A percentile compares a stretch with the other conserved stretches of the same genome.
Evolutionary conservation across 2,329 filamentous ascomycete species (phyloP).

Genomic region (Claviceps pazoutovae): DNA sequence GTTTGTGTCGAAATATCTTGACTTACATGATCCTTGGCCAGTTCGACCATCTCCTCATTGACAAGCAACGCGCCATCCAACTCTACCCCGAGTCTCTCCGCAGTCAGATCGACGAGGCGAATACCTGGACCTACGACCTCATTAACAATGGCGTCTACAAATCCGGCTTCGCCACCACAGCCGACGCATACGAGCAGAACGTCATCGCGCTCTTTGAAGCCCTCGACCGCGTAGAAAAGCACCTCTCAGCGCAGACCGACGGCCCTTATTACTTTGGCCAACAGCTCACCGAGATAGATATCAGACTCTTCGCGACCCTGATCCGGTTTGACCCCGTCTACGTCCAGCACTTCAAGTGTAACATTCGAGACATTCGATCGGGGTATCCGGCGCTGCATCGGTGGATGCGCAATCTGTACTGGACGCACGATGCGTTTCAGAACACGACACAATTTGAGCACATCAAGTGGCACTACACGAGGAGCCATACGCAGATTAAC

Average conservation of each 20-base stretch:
- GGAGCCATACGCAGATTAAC: constrained; percentile 52
- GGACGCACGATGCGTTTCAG: constrained; percentile 63
- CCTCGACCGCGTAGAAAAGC: constrained; percentile 61
- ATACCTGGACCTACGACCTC: constrained; percentile 66
- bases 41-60: constrained; percentile 59
- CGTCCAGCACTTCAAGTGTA: constrained; percentile 81
- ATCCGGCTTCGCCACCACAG: constrained; percentile 72
- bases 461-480: constrained; percentile 68
- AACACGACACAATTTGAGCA: constrained; percentile 86
- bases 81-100: constrained; percentile 55
- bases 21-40: background rate
- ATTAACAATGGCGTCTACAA: constrained; percentile 64
- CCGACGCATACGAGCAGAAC: constrained; percentile 68
- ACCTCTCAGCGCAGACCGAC: constrained; percentile 35
- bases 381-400: constrained; percentile 70
- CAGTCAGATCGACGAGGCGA: constrained; percentile 57
- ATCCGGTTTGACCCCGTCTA: constrained; percentile 67
- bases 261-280: constrained; percentile 66
- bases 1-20: no score
- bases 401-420: constrained; percentile 78
- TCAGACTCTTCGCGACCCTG: constrained; percentile 59
- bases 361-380: constrained; percentile 68
- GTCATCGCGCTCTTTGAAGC: constrained; percentile 58
- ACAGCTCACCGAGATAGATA: constrained; percentile 65
- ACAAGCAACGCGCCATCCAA: constrained; percentile 44